Conservation (phyloP, 2,329 filamentous ascomycete genomes). For the Diaporthe aspalathi region DNA sequence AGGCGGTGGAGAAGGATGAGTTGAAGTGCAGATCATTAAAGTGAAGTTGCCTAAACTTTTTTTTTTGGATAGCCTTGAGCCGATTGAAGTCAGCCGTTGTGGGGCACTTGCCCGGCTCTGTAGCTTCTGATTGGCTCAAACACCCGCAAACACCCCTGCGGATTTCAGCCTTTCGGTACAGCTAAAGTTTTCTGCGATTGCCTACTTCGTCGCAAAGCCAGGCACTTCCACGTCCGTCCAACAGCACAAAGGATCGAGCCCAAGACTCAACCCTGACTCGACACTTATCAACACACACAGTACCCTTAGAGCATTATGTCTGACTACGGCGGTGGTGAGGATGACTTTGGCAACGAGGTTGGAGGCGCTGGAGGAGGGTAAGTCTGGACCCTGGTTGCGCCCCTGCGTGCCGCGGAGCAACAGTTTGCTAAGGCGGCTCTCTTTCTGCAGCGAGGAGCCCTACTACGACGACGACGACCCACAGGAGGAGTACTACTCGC, state of each 20-base stretch:
- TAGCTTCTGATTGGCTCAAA: neutral
- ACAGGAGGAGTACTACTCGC: constrained; percentile 70
- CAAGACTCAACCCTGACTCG: neutral
- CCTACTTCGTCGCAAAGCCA: constrained; percentile 27
- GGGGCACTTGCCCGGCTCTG: neutral
- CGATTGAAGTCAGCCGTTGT: constrained; percentile 11
- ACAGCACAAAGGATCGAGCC: constrained; percentile 14
- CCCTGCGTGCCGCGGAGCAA: constrained; percentile 39
- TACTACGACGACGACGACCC: constrained; percentile 78
- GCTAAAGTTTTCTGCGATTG: constrained; percentile 35
- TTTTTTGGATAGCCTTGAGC: constrained; percentile 23
- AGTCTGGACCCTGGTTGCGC: constrained; percentile 13
- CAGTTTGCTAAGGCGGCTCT: constrained; percentile 45
- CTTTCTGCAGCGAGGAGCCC: constrained; percentile 70
- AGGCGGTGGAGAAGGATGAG: constrained; percentile 8
- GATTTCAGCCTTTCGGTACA: constrained; percentile 33
- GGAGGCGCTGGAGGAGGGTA: constrained; percentile 35
- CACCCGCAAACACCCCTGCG: neutral
- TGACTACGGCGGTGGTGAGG: constrained; percentile 72
- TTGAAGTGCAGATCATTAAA: constrained; percentile 1
- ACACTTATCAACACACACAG: neutral
- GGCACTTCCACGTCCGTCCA: neutral
- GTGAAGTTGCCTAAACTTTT: constrained; percentile 10
- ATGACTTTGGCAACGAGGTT: constrained; percentile 51
- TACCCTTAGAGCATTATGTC: constrained; percentile 65